Evolutionary conservation across 73 alveolate genomes (phyloP).

Genomic region (Uronychia setigera): DNA sequence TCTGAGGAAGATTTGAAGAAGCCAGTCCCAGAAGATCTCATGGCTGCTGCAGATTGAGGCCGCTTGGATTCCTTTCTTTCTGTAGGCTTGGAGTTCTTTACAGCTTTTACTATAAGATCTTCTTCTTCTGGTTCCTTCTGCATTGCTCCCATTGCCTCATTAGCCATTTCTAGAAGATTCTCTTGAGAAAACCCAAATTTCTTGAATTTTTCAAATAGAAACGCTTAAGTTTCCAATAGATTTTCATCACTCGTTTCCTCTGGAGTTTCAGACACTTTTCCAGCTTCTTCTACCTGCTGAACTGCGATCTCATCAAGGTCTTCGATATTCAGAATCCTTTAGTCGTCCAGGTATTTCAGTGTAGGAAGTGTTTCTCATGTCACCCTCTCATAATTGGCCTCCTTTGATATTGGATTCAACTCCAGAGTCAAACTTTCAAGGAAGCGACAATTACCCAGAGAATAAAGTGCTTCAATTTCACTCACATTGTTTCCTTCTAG

Average conservation of each 20-base stretch:
- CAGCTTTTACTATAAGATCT: constrained; percentile 31
- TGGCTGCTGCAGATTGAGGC: neutral
- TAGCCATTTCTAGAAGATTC: constrained; percentile 10
- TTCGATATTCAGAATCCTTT: constrained; percentile 8
- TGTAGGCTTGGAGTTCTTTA: constrained; percentile 13
- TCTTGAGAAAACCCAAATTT: constrained; percentile 23
- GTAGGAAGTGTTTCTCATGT: constrained; percentile 17
- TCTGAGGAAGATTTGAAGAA: constrained; percentile 33
- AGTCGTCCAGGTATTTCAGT: constrained; percentile 17
- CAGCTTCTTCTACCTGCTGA: constrained; percentile 10
- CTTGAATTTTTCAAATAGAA: constrained; percentile 5
- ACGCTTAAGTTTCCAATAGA: neutral
- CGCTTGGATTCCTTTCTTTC: neutral
- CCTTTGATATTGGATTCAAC: constrained; percentile 50
- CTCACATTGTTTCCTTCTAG: constrained; percentile 53
- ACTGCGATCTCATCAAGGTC: constrained; percentile 12
- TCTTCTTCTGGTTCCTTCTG: constrained; percentile 43
- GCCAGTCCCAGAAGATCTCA: constrained; percentile 3
- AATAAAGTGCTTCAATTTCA: constrained; percentile 17
- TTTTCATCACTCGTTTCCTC: neutral
- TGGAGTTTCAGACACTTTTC: neutral
- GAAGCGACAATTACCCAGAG: constrained; percentile 9
- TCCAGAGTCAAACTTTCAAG: constrained; percentile 24
- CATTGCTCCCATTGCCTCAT: constrained; percentile 21
- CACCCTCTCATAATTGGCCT: constrained; percentile 18